phyloP scores from a whole-genome alignment of 2,329 filamentous ascomycete genomes.

The Aspergillus brunneoviolaceus region DNA sequence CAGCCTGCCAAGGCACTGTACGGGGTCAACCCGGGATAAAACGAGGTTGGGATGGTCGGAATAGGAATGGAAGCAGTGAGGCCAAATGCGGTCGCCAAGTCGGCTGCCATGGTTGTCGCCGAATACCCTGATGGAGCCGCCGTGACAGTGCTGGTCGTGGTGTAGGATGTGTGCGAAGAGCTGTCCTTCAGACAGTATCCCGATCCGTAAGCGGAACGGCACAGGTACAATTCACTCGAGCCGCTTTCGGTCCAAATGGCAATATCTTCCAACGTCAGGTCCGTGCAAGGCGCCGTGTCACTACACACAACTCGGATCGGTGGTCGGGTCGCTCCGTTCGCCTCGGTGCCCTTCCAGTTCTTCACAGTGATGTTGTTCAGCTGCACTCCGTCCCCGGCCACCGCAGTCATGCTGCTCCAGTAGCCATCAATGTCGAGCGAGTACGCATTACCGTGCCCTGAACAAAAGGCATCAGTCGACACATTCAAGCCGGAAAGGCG shows the following conservation, averaged over 20 bases:
- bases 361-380: constrained; percentile 54
- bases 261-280: constrained; percentile 53
- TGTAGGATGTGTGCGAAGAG: constrained; percentile 20
- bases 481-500: background rate
- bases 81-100: constrained; percentile 27
- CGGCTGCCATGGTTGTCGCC: constrained; percentile 27
- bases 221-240: constrained; percentile 39
- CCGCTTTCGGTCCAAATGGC: constrained; percentile 46
- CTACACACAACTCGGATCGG: constrained; percentile 57
- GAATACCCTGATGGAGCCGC: constrained; percentile 29
- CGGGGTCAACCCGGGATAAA: constrained; percentile 34
- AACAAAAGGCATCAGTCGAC: background rate
- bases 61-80: constrained; percentile 24
- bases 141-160: constrained; percentile 24
- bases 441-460: constrained; percentile 59
- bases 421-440: constrained; percentile 56
- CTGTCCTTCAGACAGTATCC: constrained; percentile 48
- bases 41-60: constrained; percentile 23
- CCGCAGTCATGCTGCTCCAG: constrained; percentile 48
- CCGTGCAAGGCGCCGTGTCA: constrained; percentile 52
- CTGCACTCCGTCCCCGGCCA: constrained; percentile 52
- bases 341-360: constrained; percentile 56
- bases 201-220: constrained; percentile 51
- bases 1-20: constrained; percentile 25
- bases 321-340: constrained; percentile 51